A percentile compares a stretch with the other conserved stretches of the same genome.
phyloP scores from a whole-genome alignment of 1,139 yeast species.

The Candida tropicalis region DNA sequence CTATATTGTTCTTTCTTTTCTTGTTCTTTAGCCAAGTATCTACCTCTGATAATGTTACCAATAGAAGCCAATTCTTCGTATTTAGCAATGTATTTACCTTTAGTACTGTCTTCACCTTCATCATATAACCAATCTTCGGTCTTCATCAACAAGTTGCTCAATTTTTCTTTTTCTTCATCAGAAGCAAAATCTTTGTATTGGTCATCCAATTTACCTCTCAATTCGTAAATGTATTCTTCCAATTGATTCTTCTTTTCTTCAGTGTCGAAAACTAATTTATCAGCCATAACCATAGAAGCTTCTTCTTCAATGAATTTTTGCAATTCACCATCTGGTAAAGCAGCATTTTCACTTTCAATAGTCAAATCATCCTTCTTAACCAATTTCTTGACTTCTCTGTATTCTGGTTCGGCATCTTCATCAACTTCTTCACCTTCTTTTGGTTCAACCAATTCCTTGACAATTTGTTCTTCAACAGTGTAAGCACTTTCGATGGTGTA shows the following conservation, averaged over 20 bases:
- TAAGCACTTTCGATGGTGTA: conserved; percentile 93
- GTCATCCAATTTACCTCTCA: conserved; percentile 96
- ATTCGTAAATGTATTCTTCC: conserved; percentile 96
- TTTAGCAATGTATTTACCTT: conserved; percentile 97
- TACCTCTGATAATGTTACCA: conserved; percentile 94
- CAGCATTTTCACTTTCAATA: conserved; percentile 58
- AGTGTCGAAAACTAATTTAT: conserved; percentile 96
- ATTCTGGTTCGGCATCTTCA: conserved; percentile 74
- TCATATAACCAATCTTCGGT: conserved; percentile 99
- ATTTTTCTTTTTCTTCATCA: conserved; percentile 84
- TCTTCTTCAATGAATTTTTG: conserved; percentile 76
- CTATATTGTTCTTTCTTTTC: conserved; percentile 90
- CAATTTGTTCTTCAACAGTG: conserved; percentile 89
- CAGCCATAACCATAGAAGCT: conserved; percentile 81
- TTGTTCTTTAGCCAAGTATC: conserved; percentile 92
- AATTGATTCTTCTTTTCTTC: conserved; percentile 98
- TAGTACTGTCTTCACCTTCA: conserved; percentile 94
- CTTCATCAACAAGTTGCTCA: conserved; percentile 71
- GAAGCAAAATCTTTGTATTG: conserved; percentile 87
- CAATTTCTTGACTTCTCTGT: conserved; percentile 87
- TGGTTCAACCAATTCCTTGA: conserved; percentile 78
- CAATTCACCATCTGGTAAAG: conserved; percentile 62
- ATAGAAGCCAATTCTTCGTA: conserved; percentile 94
- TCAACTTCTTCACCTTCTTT: conserved; percentile 49
- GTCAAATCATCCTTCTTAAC: conserved; percentile 86